Conservation (phyloP, 345 rosid genomes). For the Hibiscus tridactylites region DNA sequence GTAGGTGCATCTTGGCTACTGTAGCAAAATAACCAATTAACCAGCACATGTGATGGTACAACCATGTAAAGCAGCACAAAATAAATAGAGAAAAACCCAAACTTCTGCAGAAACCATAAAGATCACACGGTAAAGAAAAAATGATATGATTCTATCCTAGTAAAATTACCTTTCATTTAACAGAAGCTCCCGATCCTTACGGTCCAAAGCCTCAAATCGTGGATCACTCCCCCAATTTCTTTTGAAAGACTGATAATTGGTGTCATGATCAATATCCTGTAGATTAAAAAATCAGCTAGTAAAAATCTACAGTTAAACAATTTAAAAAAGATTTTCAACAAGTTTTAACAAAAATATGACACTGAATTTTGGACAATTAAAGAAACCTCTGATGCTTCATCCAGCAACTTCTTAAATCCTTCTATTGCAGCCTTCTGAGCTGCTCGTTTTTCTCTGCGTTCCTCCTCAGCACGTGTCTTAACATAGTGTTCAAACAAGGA, state of each 20-base stretch:
- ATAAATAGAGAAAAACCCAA: background rate
- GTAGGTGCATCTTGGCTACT: background rate
- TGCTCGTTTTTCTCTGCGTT: slow-evolving; percentile 90
- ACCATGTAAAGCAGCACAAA: background rate
- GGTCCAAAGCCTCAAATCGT: slow-evolving; percentile 77
- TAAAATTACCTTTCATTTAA: slow-evolving; percentile 72
- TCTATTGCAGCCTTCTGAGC: slow-evolving; percentile 93
- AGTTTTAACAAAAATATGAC: background rate
- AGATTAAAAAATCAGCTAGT: slow-evolving; percentile 11
- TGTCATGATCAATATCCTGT: slow-evolving; percentile 78
- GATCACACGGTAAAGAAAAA: background rate
- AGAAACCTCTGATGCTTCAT: slow-evolving; percentile 66
- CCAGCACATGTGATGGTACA: background rate
- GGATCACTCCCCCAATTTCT: slow-evolving; percentile 83
- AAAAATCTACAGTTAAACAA: slow-evolving; percentile 18
- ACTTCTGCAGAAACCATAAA: background rate
- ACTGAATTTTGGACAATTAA: background rate
- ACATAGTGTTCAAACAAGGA: slow-evolving; percentile 89
- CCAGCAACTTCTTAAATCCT: slow-evolving; percentile 81
- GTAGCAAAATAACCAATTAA: background rate
- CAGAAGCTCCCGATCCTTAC: slow-evolving; percentile 76
- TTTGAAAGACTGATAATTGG: slow-evolving; percentile 68
- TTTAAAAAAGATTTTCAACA: slow-evolving; percentile 12
- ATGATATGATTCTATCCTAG: background rate
- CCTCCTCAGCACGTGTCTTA: slow-evolving; percentile 97